Percentiles rank a stretch among this genome's conserved stretches.
phyloP scores from a whole-genome alignment of 768 basidiomycete species.

The Serpula lacrymans region DNA sequence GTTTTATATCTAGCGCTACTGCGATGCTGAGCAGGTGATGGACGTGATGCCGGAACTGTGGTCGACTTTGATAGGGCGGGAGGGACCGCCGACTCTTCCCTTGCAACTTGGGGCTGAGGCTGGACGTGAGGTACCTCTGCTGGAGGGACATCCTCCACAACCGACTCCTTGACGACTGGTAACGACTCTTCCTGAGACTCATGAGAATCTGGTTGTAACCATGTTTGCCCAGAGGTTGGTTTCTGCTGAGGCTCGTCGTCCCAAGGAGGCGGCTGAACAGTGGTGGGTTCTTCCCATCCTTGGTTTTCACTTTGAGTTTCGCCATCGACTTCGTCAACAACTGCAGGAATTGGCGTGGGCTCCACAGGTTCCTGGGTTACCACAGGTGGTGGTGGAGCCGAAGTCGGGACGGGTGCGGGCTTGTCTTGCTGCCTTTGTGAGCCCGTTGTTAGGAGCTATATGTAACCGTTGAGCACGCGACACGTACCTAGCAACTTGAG shows the following conservation, averaged over 20 bases:
- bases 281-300: slow-evolving; percentile 74
- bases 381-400: slow-evolving; percentile 15
- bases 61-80: slow-evolving; percentile 37
- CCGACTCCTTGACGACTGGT: slow-evolving; percentile 23
- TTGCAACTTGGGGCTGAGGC: slow-evolving; percentile 12
- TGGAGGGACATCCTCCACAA: slow-evolving; percentile 10
- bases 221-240: slow-evolving; percentile 26
- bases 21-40: slow-evolving; percentile 51
- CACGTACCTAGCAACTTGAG: slow-evolving; percentile 80
- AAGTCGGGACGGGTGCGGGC: slow-evolving; percentile 37
- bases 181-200: slow-evolving; percentile 33
- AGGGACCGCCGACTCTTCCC: slow-evolving; percentile 27
- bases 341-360: slow-evolving; percentile 21
- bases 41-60: slow-evolving; percentile 49
- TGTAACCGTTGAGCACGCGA: slow-evolving; percentile 19
- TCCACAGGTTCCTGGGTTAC: slow-evolving; percentile 19
- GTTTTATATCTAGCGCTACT: slow-evolving; percentile 64
- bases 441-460: slow-evolving; percentile 2
- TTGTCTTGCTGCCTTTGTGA: slow-evolving; percentile 61
- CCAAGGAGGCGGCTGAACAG: slow-evolving; percentile 64
- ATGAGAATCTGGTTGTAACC: slow-evolving; percentile 19
- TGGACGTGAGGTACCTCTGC: slow-evolving; percentile 26
- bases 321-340: slow-evolving; percentile 25
- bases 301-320: slow-evolving; percentile 33
- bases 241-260: slow-evolving; percentile 60